Evolutionary conservation across 1,139 yeast genomes (phyloP).

Genomic region (Candida tetrigidarum): DNA sequence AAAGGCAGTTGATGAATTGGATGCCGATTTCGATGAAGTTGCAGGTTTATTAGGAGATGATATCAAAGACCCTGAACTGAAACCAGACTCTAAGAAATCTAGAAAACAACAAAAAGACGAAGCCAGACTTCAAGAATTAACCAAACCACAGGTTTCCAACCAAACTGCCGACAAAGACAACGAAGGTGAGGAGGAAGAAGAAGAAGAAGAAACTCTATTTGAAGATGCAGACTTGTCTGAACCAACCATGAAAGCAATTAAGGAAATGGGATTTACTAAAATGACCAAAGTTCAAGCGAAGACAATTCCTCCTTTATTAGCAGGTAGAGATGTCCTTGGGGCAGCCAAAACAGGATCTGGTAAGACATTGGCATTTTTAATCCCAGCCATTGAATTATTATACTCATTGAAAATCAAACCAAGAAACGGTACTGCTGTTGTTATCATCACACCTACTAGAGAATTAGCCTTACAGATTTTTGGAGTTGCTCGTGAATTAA

Average conservation of each 20-base stretch:
- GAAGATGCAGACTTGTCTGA: constrained; percentile 66
- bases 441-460: constrained; percentile 90
- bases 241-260: constrained; percentile 79
- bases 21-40: constrained; percentile 58
- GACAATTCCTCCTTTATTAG: constrained; percentile 92
- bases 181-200: constrained; percentile 35
- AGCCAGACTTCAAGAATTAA: constrained; percentile 22
- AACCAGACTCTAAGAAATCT: constrained; percentile 22
- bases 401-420: constrained; percentile 65
- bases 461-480: constrained; percentile 90
- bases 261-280: constrained; percentile 82
- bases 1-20: constrained; percentile 50
- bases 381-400: constrained; percentile 93
- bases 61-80: constrained; percentile 43
- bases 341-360: constrained; percentile 99
- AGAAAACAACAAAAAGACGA: constrained; percentile 22
- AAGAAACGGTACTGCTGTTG: constrained; percentile 87
- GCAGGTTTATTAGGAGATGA: constrained; percentile 54
- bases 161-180: constrained; percentile 30
- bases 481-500: constrained; percentile 93
- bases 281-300: constrained; percentile 96
- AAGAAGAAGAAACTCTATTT: constrained; percentile 47
- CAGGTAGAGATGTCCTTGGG: constrained; percentile 95
- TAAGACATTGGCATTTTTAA: constrained; percentile 90
- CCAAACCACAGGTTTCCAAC: constrained; percentile 21